These are phyloP conservation scores for Collybia mongolica DNA, from an alignment of 768 basidiomycete genomes.

Conservation along the genomic window DNA sequence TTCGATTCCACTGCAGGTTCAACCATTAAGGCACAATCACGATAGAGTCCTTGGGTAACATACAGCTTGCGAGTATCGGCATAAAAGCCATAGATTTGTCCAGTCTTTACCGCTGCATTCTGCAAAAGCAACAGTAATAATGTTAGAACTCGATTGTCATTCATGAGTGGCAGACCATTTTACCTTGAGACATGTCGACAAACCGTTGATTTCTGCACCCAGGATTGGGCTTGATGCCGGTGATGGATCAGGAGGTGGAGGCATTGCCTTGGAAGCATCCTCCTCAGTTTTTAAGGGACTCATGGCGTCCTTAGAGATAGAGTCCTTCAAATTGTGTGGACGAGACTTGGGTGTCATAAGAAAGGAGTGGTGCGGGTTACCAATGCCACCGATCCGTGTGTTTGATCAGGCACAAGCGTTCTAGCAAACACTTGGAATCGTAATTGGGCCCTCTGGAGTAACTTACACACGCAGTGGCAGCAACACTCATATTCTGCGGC, in stretches of 20 bases:
- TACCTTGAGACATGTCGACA: slow-evolving; percentile 60
- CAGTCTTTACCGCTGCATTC: slow-evolving; percentile 71
- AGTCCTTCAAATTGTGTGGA: slow-evolving; percentile 29
- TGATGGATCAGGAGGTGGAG: slow-evolving; percentile 45
- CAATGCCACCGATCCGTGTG: neutral
- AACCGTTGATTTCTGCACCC: slow-evolving; percentile 62
- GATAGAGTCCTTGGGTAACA: slow-evolving; percentile 20
- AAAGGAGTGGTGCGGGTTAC: no score
- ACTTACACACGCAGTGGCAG: no score
- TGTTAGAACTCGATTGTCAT: slow-evolving; percentile 12
- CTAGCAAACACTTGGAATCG: no score
- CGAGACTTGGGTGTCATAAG: slow-evolving; percentile 47
- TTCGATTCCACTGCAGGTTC: slow-evolving; percentile 48
- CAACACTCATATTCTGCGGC: no score
- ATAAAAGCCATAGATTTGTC: slow-evolving; percentile 70
- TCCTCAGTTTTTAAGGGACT: slow-evolving; percentile 23
- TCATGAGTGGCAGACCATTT: neutral
- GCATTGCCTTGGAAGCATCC: slow-evolving; percentile 44
- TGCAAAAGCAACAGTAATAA: slow-evolving; percentile 13
- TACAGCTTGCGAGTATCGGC: slow-evolving; percentile 65
- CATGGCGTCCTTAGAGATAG: slow-evolving; percentile 18
- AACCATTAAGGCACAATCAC: neutral
- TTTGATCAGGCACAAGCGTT: no score
- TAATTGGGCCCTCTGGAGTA: no score
- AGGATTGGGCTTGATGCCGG: slow-evolving; percentile 39